Base-by-base conservation (phyloP, 768 basidiomycete species). In the Rhodotorula toruloides region DNA sequence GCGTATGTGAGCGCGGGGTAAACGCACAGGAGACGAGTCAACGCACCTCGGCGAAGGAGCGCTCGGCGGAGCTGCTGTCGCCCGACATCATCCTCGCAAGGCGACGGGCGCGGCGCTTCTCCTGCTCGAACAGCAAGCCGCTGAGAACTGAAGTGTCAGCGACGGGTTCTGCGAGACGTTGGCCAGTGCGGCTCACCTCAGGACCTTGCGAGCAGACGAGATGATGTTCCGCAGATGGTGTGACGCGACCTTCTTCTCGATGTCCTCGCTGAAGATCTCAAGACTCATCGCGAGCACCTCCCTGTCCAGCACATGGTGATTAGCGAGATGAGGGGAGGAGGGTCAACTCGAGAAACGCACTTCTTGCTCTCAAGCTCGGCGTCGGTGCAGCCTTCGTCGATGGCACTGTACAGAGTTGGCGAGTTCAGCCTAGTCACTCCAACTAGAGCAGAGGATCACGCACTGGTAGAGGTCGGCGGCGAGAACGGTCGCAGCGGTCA, bases 401-500 rank as follows among this genome's bases (percentile, higher is more conserved):
- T 70, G 37, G 58, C 42, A n/a, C 64, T 65, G 53, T 46, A 25
- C 11, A 29, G 3, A 48, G 8, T 16, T 37, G 27, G 22, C 17
- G 13, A 46, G 25, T 7, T 48, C 7, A 52, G 40, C 12, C 2
- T 21, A 7, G 29, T 32, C 12, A 42, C 9, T 12, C 21, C 22
- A 19, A 0, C 22, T 31, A 31, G 10, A 52, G 17, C 48, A 2
- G 22, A 29, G 46, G 9, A 19, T 8, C 32, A 44, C 52, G 6
- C 27, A 65, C 55, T 71, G 70, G 42, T 58, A 71, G 39, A 71
- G 58, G 48, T 67, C 70, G 22, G 59, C 62, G 11, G 59, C 59
- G 29, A 71, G 63, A 16, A 67, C 65, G 39, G 64, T 61, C 12
- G 70, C 48, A 1, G 70, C 70, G 31, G 54, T 27, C 1, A 68